Percentiles rank a stretch among this genome's conserved stretches.
These are phyloP conservation scores for Lunularia cruciata DNA, from an alignment of 225 moss, liverwort and hornwort genomes.

Conservation along the genomic window DNA sequence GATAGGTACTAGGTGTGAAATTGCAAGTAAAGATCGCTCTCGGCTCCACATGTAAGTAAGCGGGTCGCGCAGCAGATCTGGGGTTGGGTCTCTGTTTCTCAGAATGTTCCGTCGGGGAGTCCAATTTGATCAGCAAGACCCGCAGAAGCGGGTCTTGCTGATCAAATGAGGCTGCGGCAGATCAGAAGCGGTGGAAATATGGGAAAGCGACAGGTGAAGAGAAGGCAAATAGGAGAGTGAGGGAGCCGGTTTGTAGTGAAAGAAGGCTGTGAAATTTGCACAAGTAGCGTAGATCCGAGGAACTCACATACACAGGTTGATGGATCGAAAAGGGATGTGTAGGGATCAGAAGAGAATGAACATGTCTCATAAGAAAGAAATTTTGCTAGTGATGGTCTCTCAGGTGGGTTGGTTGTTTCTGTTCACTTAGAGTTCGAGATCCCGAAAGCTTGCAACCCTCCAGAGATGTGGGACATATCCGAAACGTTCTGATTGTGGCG, in stretches of 20 bases:
- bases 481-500: slow-evolving; percentile 14
- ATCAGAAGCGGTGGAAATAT: slow-evolving; percentile 34
- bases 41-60: slow-evolving; percentile 1
- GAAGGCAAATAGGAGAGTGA: not conserved
- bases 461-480: slow-evolving; percentile 10
- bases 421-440: slow-evolving; percentile 4
- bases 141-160: not conserved
- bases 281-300: not conserved
- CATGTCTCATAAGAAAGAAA: not conserved
- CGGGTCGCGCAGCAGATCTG: slow-evolving; percentile 9
- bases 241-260: not conserved
- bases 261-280: not conserved
- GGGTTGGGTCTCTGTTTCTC: not conserved
- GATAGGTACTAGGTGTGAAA: too few relatives aligned
- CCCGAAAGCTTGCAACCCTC: slow-evolving; percentile 24
- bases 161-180: slow-evolving; percentile 23
- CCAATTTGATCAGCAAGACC: not conserved
- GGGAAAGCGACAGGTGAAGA: not conserved
- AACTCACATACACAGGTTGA: too few relatives aligned
- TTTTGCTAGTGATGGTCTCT: not conserved
- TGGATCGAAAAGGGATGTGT: not conserved
- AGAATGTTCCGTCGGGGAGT: not conserved
- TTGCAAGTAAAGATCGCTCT: too few relatives aligned
- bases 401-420: not conserved
- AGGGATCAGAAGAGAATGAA: not conserved